A percentile compares a stretch with the other conserved stretches of the same genome.
These are phyloP conservation scores for Arbutus unedo DNA, from an alignment of 148 eudicot genomes.

Conservation along the genomic window DNA sequence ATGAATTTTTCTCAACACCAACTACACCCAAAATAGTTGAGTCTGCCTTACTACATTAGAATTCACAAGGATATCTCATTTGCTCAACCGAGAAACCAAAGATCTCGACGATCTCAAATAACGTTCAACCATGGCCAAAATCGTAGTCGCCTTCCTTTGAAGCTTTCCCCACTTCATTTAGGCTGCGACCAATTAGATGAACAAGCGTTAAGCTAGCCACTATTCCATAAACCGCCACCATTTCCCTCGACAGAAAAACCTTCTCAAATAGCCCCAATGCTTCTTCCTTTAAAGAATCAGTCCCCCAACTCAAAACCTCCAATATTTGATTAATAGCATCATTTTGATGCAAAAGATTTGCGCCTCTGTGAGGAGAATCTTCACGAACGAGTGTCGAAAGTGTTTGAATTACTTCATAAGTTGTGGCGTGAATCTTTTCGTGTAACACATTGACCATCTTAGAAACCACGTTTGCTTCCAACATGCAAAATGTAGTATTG, in stretches of 20 bases:
- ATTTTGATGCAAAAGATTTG: slow-evolving; percentile 29
- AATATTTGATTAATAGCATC: slow-evolving; percentile 25
- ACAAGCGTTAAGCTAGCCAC: slow-evolving; percentile 23
- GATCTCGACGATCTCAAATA: too few relatives aligned
- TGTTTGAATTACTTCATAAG: slow-evolving; percentile 38
- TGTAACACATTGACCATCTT: too few relatives aligned
- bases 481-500: too few relatives aligned
- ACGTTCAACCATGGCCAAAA: slow-evolving; percentile 34
- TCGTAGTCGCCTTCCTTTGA: slow-evolving; percentile 35
- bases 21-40: too few relatives aligned
- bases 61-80: too few relatives aligned
- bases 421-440: too few relatives aligned
- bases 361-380: slow-evolving; percentile 31
- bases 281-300: slow-evolving; percentile 34
- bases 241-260: slow-evolving; percentile 32
- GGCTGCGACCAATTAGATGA: slow-evolving; percentile 22
- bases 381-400: slow-evolving; percentile 33
- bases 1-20: too few relatives aligned
- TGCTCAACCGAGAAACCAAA: too few relatives aligned
- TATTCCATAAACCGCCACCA: slow-evolving; percentile 30
- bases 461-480: too few relatives aligned
- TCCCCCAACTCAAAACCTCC: slow-evolving; percentile 39
- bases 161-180: slow-evolving; percentile 32
- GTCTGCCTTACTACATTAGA: too few relatives aligned
- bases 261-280: slow-evolving; percentile 32